Conservation (phyloP, 106 monocot genomes). For the Dendrobium chrysotoxum region DNA sequence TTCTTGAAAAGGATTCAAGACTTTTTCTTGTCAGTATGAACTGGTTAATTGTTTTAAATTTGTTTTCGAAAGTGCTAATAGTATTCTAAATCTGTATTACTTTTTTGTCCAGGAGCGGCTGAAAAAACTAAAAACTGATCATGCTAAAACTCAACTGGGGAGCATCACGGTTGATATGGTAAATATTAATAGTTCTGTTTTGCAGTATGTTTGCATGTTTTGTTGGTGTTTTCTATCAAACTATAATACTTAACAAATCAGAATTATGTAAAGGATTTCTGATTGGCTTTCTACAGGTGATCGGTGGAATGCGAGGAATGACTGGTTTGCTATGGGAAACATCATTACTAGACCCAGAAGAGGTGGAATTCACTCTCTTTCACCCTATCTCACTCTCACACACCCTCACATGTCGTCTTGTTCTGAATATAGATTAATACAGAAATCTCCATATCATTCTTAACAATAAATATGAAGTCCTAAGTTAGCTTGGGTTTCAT, state of each 20-base stretch:
- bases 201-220: background rate
- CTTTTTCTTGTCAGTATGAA: background rate
- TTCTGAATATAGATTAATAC: background rate
- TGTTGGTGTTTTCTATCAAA: background rate
- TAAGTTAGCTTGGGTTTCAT: background rate
- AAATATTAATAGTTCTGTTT: background rate
- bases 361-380: conserved; percentile 39
- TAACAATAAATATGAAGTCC: background rate
- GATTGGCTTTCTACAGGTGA: conserved; percentile 46
- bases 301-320: conserved; percentile 99
- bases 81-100: background rate
- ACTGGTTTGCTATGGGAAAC: conserved; percentile 91
- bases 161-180: conserved; percentile 96
- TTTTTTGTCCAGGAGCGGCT: conserved; percentile 65
- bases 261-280: background rate
- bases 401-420: background rate
- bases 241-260: background rate
- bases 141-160: conserved; percentile 90
- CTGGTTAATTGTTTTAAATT: background rate
- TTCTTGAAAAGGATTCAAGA: background rate
- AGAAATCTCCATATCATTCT: background rate
- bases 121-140: conserved; percentile 82
- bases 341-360: conserved; percentile 93
- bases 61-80: background rate
- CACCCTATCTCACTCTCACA: background rate